Evolutionary conservation across 768 basidiomycete species (phyloP).

Genomic region (Imleria badia): DNA sequence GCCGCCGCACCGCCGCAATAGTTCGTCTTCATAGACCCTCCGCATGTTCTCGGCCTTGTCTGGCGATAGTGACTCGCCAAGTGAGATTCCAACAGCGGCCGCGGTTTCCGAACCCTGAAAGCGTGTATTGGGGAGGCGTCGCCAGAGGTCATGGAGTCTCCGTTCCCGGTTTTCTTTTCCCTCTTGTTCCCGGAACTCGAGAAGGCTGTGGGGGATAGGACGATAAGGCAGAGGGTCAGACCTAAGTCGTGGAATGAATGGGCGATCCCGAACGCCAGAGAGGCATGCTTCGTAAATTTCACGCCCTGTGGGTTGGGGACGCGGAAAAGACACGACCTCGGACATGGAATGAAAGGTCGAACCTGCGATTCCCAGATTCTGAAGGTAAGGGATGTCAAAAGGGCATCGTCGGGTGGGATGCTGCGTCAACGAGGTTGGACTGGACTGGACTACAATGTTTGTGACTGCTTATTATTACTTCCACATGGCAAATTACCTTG

Average conservation of each 20-base stretch:
- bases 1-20: conserved; percentile 55
- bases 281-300: conserved; percentile 54
- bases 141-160: conserved; percentile 64
- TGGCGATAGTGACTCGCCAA: conserved; percentile 37
- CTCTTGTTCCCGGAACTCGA: conserved; percentile 64
- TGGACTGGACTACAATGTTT: conserved; percentile 26
- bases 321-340: conserved; percentile 20
- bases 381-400: conserved; percentile 19
- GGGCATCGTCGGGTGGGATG: conserved; percentile 28
- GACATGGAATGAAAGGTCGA: conserved; percentile 27
- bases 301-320: conserved; percentile 40
- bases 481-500: conserved; percentile 20
- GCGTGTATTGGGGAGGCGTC: conserved; percentile 44
- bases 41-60: conserved; percentile 63
- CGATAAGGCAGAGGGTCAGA: conserved; percentile 47
- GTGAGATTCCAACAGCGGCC: conserved; percentile 14
- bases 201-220: conserved; percentile 49
- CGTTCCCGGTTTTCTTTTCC: conserved; percentile 60
- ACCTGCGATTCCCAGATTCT: conserved; percentile 17
- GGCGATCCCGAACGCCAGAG: conserved; percentile 52
- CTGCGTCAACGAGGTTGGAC: conserved; percentile 19
- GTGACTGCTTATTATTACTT: conserved; percentile 32
- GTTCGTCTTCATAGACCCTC: conserved; percentile 75
- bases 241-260: conserved; percentile 57
- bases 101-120: conserved; percentile 25